Base-by-base conservation (phyloP, 805 yeast genomes). In the Cyberlindnera subsufficiens region DNA sequence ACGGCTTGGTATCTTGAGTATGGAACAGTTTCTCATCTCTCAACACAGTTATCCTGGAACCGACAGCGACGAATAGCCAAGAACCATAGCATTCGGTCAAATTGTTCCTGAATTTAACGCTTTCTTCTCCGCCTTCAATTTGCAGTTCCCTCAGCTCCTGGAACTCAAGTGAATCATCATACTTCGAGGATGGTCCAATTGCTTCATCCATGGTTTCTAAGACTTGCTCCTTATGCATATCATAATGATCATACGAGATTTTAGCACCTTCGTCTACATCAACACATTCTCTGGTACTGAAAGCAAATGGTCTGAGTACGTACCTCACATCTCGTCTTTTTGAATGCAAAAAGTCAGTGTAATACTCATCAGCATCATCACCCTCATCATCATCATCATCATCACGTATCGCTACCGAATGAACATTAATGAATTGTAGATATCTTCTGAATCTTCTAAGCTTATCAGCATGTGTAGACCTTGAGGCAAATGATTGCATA, bases 41-140 rank as follows among this genome's bases (percentile, higher is more conserved):
- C n/a, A 44, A 30, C 3, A 52, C 37, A 5, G 43, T 27, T 3
- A 56, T 32, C 15, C 18, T 39, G 3, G 54, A 43, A 33, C 36
- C 39, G 10, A 43, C 38, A 1, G 45, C 58, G 18, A 46, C n/a
- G 29, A 48, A 45, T 10, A 49, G 6, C 32, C 31, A 47, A 5
- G 32, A 25, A 1, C 30, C 43, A 37, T 39, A 46, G n/a, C 46
- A 43, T 16, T 44, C 60, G n/a, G 46, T 39, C 5, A 56, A 17
- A 25, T 56, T 56, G 29, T 49, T 52, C 39, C 51, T 56, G 39
- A 20, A 53, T 29, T 15, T 37, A 18, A 45, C 30, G 17, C 40
- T 32, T 9, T 42, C 40, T 11, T 40, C 40, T 14, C 14, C 31
- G 5, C 34, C 37, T 6, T 18, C 19, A 9, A 43, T 3, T 9